Conservation (phyloP, 2,329 filamentous ascomycete genomes). For the Calycina herbarum region DNA sequence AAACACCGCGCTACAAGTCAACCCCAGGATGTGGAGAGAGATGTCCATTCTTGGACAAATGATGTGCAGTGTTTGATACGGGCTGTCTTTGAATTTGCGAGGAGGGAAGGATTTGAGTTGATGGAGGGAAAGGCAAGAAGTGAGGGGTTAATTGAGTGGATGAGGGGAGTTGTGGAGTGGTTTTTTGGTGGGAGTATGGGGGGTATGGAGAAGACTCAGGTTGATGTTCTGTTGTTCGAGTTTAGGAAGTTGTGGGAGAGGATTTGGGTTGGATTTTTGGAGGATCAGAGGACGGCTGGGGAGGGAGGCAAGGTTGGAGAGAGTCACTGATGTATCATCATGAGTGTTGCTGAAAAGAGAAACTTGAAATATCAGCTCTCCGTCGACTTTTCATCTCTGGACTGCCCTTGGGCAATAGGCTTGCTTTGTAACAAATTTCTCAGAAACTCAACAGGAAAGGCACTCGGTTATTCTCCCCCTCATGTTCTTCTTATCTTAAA, state of each 20-base stretch:
- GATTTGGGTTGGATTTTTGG: constrained; percentile 18
- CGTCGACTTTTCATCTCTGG: too few relatives aligned
- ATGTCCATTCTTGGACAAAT: constrained; percentile 21
- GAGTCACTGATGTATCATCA: too few relatives aligned
- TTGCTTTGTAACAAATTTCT: too few relatives aligned
- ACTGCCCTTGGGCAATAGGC: too few relatives aligned
- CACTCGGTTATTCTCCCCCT: too few relatives aligned
- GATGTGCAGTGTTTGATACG: constrained; percentile 20
- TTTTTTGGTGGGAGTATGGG: constrained; percentile 22
- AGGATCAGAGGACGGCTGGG: background rate
- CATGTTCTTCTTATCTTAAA: too few relatives aligned
- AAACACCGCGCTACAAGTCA: constrained; percentile 15
- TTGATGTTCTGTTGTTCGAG: constrained; percentile 20
- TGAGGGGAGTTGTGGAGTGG: constrained; percentile 16
- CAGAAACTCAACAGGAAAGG: too few relatives aligned
- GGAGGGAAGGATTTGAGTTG: constrained; percentile 10
- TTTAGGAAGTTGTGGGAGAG: constrained; percentile 27
- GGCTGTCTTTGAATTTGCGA: constrained; percentile 18
- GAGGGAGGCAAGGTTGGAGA: too few relatives aligned
- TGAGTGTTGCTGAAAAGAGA: too few relatives aligned
- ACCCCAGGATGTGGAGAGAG: constrained; percentile 15
- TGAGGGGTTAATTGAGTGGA: constrained; percentile 22
- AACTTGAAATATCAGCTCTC: too few relatives aligned
- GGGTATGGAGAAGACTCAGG: constrained; percentile 16
- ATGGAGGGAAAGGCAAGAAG: constrained; percentile 11